A percentile compares a stretch with the other conserved stretches of the same genome.
Evolutionary conservation across 352 stramenopile genomes (phyloP).

Genomic region (Globisporangium nodosum): DNA sequence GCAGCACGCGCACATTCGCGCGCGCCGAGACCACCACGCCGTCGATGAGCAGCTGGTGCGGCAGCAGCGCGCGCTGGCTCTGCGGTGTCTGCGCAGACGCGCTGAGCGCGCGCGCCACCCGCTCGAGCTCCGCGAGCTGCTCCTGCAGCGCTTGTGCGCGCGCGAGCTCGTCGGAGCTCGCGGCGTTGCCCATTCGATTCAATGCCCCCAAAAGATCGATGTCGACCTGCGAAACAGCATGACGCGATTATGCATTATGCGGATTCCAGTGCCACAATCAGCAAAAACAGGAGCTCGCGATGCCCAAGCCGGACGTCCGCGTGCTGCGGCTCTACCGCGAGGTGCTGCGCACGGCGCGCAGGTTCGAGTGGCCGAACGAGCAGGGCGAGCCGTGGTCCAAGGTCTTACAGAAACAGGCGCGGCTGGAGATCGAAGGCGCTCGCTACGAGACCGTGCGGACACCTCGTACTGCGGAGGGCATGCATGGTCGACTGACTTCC

Average conservation of each 20-base stretch:
- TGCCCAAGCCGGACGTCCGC: background rate
- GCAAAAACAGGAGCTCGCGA: background rate
- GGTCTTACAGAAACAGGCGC: conserved; percentile 66
- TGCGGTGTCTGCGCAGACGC: conserved; percentile 7
- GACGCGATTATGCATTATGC: background rate
- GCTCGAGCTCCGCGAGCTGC: conserved; percentile 46
- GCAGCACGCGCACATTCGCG: conserved; percentile 36
- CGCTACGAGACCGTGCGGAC: conserved; percentile 55
- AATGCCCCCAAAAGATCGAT: background rate
- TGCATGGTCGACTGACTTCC: too few relatives aligned
- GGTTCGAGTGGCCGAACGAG: conserved; percentile 75
- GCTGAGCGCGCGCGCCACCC: conserved; percentile 23
- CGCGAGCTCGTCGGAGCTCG: conserved; percentile 28
- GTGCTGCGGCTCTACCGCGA: conserved; percentile 78
- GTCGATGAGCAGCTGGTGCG: conserved; percentile 24
- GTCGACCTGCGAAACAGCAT: background rate
- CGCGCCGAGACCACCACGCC: conserved; percentile 15
- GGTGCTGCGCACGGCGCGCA: conserved; percentile 67
- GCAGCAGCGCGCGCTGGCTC: conserved; percentile 17
- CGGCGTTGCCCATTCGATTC: conserved; percentile 39
- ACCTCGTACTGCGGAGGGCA: background rate
- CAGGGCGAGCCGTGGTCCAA: conserved; percentile 59
- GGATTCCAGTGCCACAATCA: background rate
- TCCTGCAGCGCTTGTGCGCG: conserved; percentile 21
- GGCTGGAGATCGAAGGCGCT: conserved; percentile 77